These are phyloP conservation scores for Aspergillus sp. DNA, from an alignment of 2,329 filamentous ascomycete genomes.

Conservation along the genomic window DNA sequence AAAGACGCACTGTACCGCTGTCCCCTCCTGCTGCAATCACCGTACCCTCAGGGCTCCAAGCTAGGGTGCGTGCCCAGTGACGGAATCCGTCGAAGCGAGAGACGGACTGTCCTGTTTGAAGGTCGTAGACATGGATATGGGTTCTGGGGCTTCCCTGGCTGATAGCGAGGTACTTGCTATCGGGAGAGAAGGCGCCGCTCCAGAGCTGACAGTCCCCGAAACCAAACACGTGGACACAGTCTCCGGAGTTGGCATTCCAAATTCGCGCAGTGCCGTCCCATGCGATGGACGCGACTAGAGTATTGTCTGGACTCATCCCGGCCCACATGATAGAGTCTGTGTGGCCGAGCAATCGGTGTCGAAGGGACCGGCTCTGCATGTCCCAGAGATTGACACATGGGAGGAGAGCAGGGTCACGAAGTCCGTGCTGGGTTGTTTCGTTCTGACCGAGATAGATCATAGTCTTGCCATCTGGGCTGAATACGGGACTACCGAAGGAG, in stretches of 20 bases:
- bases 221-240: slow-evolving; percentile 10
- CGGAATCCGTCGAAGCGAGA: background rate
- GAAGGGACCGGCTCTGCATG: slow-evolving; percentile 4
- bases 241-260: slow-evolving; percentile 13
- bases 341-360: slow-evolving; percentile 12
- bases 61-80: background rate
- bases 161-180: slow-evolving; percentile 10
- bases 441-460: slow-evolving; percentile 14
- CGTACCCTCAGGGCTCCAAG: slow-evolving; percentile 13
- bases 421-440: no score
- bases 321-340: slow-evolving; percentile 14
- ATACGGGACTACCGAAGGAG: slow-evolving; percentile 2
- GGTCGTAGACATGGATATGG: slow-evolving; percentile 11
- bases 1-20: slow-evolving; percentile 3
- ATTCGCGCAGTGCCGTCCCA: slow-evolving; percentile 13
- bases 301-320: slow-evolving; percentile 11
- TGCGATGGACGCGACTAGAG: slow-evolving; percentile 9
- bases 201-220: slow-evolving; percentile 8
- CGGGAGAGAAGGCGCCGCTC: slow-evolving; percentile 15
- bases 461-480: slow-evolving; percentile 10
- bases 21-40: slow-evolving; percentile 5
- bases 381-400: slow-evolving; percentile 13
- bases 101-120: background rate
- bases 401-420: background rate
- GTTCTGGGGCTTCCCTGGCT: slow-evolving; percentile 11